Base-by-base conservation (phyloP, 345 rosid species). In the Hibiscus mutabilis region DNA sequence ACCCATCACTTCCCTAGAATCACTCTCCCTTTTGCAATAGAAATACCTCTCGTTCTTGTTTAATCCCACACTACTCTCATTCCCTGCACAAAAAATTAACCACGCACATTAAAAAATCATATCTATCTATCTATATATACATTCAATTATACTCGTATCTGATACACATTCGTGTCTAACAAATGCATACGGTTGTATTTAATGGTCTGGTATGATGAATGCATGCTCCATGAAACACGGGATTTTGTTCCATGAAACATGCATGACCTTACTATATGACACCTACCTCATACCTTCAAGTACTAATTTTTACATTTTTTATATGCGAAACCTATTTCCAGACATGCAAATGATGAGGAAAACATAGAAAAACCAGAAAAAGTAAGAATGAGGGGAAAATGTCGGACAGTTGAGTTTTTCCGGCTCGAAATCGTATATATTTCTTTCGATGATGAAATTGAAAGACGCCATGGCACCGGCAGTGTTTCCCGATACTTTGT, bases 1-100 rank as follows among this genome's bases (percentile, higher is more conserved):
- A 0, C 86, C 83, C 1, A 18, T 2, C 0, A 83, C 86, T 78
- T 80, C 82, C 12, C 83, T 59, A 0, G 86, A 83, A 14, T 78
- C 80, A 35, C 70, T 75, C 6, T 68, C 78, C 59, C 49, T 80
- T 66, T 66, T 71, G 18, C 81, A 78, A 57, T 31, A 78, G 56
- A 46, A 78, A 35, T 73, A 74, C 37, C 74, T 74, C 49, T 78
- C 81, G 14, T 74, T 70, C 2, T 70, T 61, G 47, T 51, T 42
- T 31, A 77, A 21, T 0, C 47, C 76, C 9, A 16, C n/a, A 7
- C 19, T 31, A 31, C 5, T 72, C 4, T 27, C 29, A 49, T 66
- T 66, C 79, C 76, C 79, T 70, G 73, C 55, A 49, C 27, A 25
- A 25, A 25, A 25, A 25, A 25, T 25, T 25, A 25, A 25, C 3